Base-by-base conservation (phyloP, 2,329 filamentous ascomycete genomes). In the Fusarium humuli region DNA sequence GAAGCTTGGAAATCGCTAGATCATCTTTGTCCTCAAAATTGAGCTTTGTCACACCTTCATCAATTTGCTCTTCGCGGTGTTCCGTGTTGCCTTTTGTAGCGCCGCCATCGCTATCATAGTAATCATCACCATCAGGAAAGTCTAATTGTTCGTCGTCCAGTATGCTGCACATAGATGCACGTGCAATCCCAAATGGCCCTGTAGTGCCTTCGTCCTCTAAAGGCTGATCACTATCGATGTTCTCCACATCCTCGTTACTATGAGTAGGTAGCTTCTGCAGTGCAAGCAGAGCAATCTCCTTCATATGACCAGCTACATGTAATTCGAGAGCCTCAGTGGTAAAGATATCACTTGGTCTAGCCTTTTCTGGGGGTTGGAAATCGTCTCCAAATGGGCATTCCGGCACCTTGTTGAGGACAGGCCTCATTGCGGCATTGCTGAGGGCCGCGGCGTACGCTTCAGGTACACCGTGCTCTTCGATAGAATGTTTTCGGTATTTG, bases 311-410 rank as follows among this genome's bases (percentile, higher is more conserved):
- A 7, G 45, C 55, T 11, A 57, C 34, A 20, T 52, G 55, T 42
- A 27, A 3, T 22, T 57, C 9, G 3, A 57, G 55, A 32, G 37
- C 47, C 4, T 57, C 55, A 10, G 8, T 32, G 2, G 34, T 52
- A 25, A 57, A 57, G 18, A 52, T 5, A 3, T 3, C 13, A 14
- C 22, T 32, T 5, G 34, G 11, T 2, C 48, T 45, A 2, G 25
- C 9, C 18, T 42, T 48, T 11, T 52, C 55, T 1, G 55, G 14
- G 13, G 55, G 20, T 12, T 50, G 23, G 10, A 57, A 57, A 8
- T 57, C 55, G 10, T 57, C 45, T 1, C 55, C 55, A 18, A 52
- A 57, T 3, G 55, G 55, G 30, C 55, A 57, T 18, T 41, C 45
- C 1, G 22, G 9, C 20, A 57, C 37, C 10, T 57, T 57, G 1